phyloP scores from a whole-genome alignment of 176 grass and related monocot genomes.

The Calamus simplicifolius region DNA sequence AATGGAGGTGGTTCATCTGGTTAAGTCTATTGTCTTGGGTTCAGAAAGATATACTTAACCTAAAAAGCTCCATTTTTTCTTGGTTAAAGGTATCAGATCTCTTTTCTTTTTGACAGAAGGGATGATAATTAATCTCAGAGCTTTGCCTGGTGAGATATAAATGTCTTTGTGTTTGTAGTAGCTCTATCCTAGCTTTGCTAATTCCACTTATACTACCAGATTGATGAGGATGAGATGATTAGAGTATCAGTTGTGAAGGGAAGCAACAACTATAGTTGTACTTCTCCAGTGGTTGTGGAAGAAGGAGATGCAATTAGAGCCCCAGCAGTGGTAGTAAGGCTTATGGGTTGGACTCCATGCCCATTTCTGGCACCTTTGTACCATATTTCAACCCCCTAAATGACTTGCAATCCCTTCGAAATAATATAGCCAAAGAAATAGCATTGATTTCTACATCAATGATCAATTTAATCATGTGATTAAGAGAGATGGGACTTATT shows the following conservation, averaged over 20 bases:
- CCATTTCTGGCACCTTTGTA: conserved; percentile 30
- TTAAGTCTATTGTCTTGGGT: background rate
- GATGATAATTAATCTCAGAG: conserved; percentile 23
- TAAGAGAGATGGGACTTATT: conserved; percentile 1
- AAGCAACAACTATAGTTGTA: conserved; percentile 55
- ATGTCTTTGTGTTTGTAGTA: background rate
- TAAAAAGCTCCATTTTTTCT: no score
- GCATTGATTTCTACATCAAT: conserved; percentile 25
- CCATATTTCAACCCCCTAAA: conserved; percentile 24
- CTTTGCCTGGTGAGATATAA: conserved; percentile 37
- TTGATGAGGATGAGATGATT: conserved; percentile 44
- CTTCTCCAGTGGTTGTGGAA: conserved; percentile 58
- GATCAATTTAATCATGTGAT: conserved; percentile 7
- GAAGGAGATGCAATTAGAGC: conserved; percentile 37
- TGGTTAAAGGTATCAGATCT: no score
- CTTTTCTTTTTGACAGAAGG: conserved; percentile 22
- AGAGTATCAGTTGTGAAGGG: conserved; percentile 34
- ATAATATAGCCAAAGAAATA: conserved; percentile 21
- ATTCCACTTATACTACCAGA: conserved; percentile 24
- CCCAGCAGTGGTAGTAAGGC: conserved; percentile 66
- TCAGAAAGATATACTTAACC: no score
- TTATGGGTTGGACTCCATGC: conserved; percentile 95
- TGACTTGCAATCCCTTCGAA: conserved; percentile 13
- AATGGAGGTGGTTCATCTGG: conserved; percentile 10
- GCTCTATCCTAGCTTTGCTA: background rate